These are phyloP conservation scores for Murraya koenigii DNA, from an alignment of 345 rosid genomes.

Conservation along the genomic window DNA sequence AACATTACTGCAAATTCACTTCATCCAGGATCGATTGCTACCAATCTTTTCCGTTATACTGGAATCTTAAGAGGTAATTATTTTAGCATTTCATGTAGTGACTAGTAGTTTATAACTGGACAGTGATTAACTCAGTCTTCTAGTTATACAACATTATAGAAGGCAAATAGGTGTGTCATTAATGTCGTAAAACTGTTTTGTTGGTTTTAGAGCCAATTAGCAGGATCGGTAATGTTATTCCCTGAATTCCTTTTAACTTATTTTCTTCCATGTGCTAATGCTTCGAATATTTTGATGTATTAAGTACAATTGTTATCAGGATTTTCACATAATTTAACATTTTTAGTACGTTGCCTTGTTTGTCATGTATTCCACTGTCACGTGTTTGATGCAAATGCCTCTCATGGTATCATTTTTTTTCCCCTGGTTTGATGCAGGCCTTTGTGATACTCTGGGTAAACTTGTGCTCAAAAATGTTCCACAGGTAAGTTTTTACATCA, in stretches of 20 bases:
- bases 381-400: not conserved
- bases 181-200: not conserved
- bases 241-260: not conserved
- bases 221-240: not conserved
- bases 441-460: constrained; percentile 31
- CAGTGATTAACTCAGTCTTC: not conserved
- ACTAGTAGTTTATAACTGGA: not conserved
- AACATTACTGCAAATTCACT: constrained; percentile 66
- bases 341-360: not conserved
- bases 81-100: not conserved
- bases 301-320: not conserved
- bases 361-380: not conserved
- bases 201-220: not conserved
- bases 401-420: not conserved
- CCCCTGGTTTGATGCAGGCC: constrained; percentile 31
- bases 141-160: not conserved
- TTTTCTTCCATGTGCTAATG: not conserved
- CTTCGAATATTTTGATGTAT: not conserved
- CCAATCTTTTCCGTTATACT: constrained; percentile 58
- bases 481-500: constrained; percentile 36
- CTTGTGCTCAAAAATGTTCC: constrained; percentile 40
- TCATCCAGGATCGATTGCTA: constrained; percentile 71
- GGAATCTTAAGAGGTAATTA: constrained; percentile 39
- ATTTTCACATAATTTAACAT: not conserved
- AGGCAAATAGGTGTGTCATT: not conserved